Conservation (phyloP, 208 protist species). For the Wallacemonas sp. region DNA sequence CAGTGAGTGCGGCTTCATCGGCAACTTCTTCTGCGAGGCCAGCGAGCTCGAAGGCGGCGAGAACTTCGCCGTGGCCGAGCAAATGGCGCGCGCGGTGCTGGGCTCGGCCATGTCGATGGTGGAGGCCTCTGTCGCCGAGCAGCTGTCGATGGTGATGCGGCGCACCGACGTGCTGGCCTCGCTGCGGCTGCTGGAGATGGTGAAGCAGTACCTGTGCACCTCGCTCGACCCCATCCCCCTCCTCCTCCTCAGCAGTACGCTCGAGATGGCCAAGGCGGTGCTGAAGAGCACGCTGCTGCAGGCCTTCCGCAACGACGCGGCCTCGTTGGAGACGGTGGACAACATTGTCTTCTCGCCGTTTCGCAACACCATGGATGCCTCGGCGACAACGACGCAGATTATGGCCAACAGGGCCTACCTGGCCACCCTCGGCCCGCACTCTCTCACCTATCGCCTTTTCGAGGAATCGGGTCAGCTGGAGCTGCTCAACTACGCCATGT, state of each 20-base stretch:
- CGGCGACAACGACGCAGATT: conserved; percentile 15
- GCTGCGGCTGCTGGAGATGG: conserved; percentile 68
- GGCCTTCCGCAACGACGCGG: conserved; percentile 61
- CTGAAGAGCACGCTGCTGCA: conserved; percentile 54
- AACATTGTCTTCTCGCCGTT: conserved; percentile 46
- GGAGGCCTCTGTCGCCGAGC: conserved; percentile 40
- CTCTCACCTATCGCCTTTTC: conserved; percentile 47
- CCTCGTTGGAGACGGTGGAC: conserved; percentile 44
- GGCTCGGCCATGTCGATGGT: conserved; percentile 37
- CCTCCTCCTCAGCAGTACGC: conserved; percentile 71
- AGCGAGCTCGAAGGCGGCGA: conserved; percentile 42
- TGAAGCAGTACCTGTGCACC: conserved; percentile 80
- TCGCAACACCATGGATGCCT: conserved; percentile 20
- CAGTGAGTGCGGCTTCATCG: conserved; percentile 76
- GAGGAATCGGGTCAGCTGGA: conserved; percentile 64
- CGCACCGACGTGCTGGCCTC: conserved; percentile 59
- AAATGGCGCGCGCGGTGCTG: conserved; percentile 59
- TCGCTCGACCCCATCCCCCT: conserved; percentile 80
- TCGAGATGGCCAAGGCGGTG: conserved; percentile 73
- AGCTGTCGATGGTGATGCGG: conserved; percentile 53
- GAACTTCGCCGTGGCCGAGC: conserved; percentile 59
- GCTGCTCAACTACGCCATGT: conserved; percentile 59
- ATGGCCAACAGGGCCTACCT: conserved; percentile 41
- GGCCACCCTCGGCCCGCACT: conserved; percentile 63
- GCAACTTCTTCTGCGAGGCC: conserved; percentile 75